Base-by-base conservation (phyloP, 2,329 filamentous ascomycete species). In the Dactylellina sp. region DNA sequence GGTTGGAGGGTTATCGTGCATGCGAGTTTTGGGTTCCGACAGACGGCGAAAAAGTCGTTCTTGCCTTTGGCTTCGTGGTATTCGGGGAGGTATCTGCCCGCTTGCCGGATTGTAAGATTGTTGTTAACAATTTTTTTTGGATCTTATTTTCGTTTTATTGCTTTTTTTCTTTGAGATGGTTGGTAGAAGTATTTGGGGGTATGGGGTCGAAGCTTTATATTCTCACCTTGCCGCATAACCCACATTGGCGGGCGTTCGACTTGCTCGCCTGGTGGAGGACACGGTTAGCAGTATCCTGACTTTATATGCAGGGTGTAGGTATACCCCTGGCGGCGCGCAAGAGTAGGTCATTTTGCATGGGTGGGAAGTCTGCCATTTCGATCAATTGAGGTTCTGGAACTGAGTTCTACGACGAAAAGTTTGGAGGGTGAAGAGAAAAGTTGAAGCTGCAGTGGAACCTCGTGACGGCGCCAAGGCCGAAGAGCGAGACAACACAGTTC, bases 21-120 rank as follows among this genome's bases (percentile, higher is more conserved):
- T 56, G 95, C 92, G 76, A 98, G 89, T 81, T 98, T 93, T 65
- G 95, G 92, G 79, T 89, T 88, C 63, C 95, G 93, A 82, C 95
- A 99, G 86, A 94, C 97, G 83, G 93, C 92, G 84, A 99, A 99
- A 84, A 99, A 99, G 84, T 99, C 95, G 76, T 90, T 88, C 61
- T 83, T 86, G 78, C 90, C 94, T 83, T 99, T 99, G 72, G 91
- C 94, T 83, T 96, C 87, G 81, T 99, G 95, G 82, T 99, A 99
- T 82, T 99, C 95, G 76, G 94, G 65, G 20, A 99, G 91, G 81
- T 99, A 99, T 79, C 95, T 91, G 72, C 95, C 95, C 80, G 95
- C 95, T 97, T 77, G 63, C 65, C 74, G 39, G 16, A 46, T 49
- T 61, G 47, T 44, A 11, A n/a, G 24, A 46, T 37, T 24, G 11